Conservation (phyloP, 192 early-diverging fungal genomes). For the Coemansia sp. region DNA sequence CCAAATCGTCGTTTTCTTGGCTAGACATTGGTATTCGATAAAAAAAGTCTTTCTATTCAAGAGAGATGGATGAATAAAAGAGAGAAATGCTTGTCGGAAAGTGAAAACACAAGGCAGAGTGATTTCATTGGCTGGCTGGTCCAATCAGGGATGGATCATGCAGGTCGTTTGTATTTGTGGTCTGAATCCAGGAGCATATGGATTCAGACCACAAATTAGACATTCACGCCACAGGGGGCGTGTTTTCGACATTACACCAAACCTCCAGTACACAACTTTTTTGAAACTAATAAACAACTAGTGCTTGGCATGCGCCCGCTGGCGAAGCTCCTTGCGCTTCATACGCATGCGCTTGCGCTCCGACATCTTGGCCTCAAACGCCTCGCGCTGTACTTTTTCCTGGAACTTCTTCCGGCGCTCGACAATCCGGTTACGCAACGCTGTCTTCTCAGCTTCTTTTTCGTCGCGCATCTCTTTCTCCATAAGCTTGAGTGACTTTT, state of each 20-base stretch:
- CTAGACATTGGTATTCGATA: conserved; percentile 25
- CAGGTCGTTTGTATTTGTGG: no score
- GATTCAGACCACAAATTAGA: no score
- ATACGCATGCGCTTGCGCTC: conserved; percentile 50
- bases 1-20: conserved; percentile 58
- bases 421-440: conserved; percentile 25
- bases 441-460: conserved; percentile 35
- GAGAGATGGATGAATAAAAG: not conserved
- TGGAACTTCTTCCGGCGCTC: conserved; percentile 47
- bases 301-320: conserved; percentile 54
- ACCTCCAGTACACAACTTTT: no score
- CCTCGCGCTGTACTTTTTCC: conserved; percentile 41
- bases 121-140: conserved; percentile 2
- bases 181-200: no score
- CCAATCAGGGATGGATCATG: not conserved
- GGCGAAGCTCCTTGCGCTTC: conserved; percentile 53
- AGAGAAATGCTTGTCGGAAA: conserved; percentile 1
- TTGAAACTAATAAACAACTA: conserved; percentile 9
- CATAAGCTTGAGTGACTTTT: conserved; percentile 21
- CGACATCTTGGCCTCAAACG: conserved; percentile 45
- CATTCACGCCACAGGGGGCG: no score
- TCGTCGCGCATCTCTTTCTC: conserved; percentile 45
- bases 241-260: no score
- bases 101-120: conserved; percentile 9
- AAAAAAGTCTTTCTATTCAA: conserved; percentile 2